A percentile compares a stretch with the other conserved stretches of the same genome.
Conservation (phyloP, 148 eudicot species). For the Cornus florida region DNA sequence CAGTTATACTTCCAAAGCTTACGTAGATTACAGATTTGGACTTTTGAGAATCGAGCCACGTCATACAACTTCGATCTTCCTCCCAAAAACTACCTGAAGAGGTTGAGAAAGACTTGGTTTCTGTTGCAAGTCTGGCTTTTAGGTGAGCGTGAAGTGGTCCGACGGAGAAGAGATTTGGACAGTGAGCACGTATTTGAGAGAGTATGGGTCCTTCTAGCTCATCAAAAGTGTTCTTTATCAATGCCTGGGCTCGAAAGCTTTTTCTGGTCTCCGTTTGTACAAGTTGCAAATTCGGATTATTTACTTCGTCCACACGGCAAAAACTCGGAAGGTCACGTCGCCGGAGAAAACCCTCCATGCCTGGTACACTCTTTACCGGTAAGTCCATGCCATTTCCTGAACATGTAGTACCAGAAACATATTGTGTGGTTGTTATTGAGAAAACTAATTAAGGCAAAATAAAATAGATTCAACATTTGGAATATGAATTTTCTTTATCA, state of each 20-base stretch:
- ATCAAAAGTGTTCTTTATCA: constrained; percentile 24
- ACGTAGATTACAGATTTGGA: constrained; percentile 18
- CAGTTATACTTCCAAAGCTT: constrained; percentile 12
- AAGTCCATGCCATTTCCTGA: too few relatives aligned
- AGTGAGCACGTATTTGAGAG: neutral
- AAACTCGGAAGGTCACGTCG: constrained; percentile 20
- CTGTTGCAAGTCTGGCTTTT: constrained; percentile 1
- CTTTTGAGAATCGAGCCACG: constrained; percentile 21
- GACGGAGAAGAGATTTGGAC: constrained; percentile 16
- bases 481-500: too few relatives aligned
- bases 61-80: constrained; percentile 15
- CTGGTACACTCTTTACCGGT: constrained; percentile 6
- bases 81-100: constrained; percentile 10
- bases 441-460: too few relatives aligned
- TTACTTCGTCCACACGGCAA: constrained; percentile 2
- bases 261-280: constrained; percentile 1
- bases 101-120: neutral
- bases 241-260: neutral
- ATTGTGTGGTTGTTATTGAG: too few relatives aligned
- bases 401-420: too few relatives aligned
- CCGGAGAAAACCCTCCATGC: constrained; percentile 26
- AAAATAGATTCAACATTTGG: too few relatives aligned
- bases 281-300: neutral
- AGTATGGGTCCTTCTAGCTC: constrained; percentile 21
- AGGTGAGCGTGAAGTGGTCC: constrained; percentile 20